Base-by-base conservation (phyloP, 1,139 yeast genomes). In the Candida smagusa region DNA sequence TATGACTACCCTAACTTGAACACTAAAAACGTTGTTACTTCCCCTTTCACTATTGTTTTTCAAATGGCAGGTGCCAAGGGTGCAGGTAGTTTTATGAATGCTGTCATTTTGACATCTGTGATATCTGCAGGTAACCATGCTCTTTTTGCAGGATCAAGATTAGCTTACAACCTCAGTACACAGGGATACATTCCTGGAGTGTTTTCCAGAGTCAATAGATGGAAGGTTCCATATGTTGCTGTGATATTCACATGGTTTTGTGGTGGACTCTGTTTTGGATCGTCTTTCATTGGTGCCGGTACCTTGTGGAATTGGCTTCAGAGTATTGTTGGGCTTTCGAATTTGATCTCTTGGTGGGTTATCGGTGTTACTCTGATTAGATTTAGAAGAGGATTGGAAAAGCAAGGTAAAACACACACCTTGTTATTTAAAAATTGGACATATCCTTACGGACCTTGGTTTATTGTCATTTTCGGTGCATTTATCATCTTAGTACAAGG, bases 21-120 rank as follows among this genome's bases (percentile, higher is more conserved):
- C 34, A 65, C 65, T 22, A 72, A 65, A 33, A 57, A 67, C 4
- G 65, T 72, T 34, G 58, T 73, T 35, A 77, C 84, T 3, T 79
- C 85, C 4, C 86, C 87, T 2, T 81, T 81, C 57, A 79, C 86
- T 4, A 66, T 81, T 45, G 82, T 77, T 5, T 79, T 78, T 59
- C 79, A 74, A 54, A 63, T 72, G 66, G 69, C 58, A 12, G 73
- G 74, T 25, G 68, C 72, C n/a, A 66, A 62, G 42, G 71, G 63
- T 24, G 71, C 61, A 22, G 74, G 72, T 21, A 58, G 67, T 28
- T 68, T 65, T 46, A 68, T 68, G 72, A 68, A 68, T 49, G 72
- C 71, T 1, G 74, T 68, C 16, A 65, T 68, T 31, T 47, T 68
- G 54, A 66, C 72, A 3, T 67, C 73, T 3, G 65, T 68, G 22